These are phyloP conservation scores for Adansonia madagascariensis DNA, from an alignment of 441 rosid species.

Conservation along the genomic window DNA sequence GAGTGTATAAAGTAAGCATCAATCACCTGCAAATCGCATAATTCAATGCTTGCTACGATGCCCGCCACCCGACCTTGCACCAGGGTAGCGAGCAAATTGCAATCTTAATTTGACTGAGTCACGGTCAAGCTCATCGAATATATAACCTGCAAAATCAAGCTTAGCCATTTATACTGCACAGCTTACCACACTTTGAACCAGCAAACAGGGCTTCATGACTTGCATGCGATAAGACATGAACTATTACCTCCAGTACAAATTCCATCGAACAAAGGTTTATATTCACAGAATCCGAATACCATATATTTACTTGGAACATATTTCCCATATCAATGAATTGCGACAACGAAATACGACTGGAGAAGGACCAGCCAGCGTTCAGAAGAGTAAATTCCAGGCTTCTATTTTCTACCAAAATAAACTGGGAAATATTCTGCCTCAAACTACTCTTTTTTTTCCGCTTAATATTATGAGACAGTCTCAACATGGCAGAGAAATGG, in stretches of 20 bases:
- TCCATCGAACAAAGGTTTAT: slow-evolving; percentile 16
- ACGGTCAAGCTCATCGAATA: slow-evolving; percentile 66
- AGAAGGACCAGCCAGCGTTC: slow-evolving; percentile 11
- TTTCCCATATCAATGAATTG: slow-evolving; percentile 11
- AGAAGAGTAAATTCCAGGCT: background rate
- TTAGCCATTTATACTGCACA: slow-evolving; percentile 44
- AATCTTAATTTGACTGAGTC: slow-evolving; percentile 60
- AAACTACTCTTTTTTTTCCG: background rate
- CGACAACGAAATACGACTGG: background rate
- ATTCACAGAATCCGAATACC: slow-evolving; percentile 22
- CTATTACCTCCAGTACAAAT: slow-evolving; percentile 29
- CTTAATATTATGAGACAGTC: background rate
- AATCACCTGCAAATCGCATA: slow-evolving; percentile 49
- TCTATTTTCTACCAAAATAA: background rate
- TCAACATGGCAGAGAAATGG: background rate
- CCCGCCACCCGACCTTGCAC: slow-evolving; percentile 78
- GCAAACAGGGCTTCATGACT: slow-evolving; percentile 34
- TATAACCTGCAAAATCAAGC: slow-evolving; percentile 79
- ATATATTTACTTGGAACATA: background rate
- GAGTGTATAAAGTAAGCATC: slow-evolving; percentile 34
- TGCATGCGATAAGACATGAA: slow-evolving; percentile 3
- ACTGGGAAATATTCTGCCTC: background rate
- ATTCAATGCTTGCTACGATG: slow-evolving; percentile 65
- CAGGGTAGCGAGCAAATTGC: slow-evolving; percentile 84
- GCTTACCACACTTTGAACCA: slow-evolving; percentile 33